Percentiles rank a stretch among this genome's conserved stretches.
Evolutionary conservation across 108 stramenopile species (phyloP).

Genomic region (Cyclotella kingstonii): DNA sequence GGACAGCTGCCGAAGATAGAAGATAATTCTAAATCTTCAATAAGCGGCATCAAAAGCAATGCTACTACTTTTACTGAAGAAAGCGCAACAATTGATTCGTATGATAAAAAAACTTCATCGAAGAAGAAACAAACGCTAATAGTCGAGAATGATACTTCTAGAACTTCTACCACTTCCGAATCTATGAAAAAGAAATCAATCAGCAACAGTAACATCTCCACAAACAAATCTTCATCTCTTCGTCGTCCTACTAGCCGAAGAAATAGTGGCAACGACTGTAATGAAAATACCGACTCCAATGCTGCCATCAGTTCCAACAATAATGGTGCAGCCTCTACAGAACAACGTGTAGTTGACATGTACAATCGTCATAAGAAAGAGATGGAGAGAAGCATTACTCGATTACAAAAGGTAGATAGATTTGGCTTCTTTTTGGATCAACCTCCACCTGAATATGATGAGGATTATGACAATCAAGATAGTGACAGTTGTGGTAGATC

Average conservation of each 20-base stretch:
- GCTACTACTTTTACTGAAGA: too few species aligned
- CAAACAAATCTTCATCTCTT: slow-evolving; percentile 8
- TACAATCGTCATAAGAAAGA: slow-evolving; percentile 67
- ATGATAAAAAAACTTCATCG: too few species aligned
- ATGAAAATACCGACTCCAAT: slow-evolving; percentile 17
- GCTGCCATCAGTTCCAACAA: not conserved
- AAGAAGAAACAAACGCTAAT: too few species aligned
- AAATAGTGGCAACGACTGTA: slow-evolving; percentile 7
- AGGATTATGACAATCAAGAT: slow-evolving; percentile 38
- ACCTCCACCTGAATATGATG: slow-evolving; percentile 63
- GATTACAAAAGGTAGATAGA: slow-evolving; percentile 73
- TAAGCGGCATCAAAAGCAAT: too few species aligned
- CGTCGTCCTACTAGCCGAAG: slow-evolving; percentile 21
- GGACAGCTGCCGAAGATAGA: too few species aligned
- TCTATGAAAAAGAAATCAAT: slow-evolving; percentile 8
- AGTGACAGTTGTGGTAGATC: slow-evolving; percentile 7
- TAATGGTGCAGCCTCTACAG: slow-evolving; percentile 3
- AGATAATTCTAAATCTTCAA: too few species aligned
- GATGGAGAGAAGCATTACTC: slow-evolving; percentile 60
- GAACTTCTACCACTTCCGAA: not conserved
- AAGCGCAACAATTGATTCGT: too few species aligned
- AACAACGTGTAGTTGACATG: slow-evolving; percentile 32
- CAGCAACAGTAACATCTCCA: not conserved
- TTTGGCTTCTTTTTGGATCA: slow-evolving; percentile 68
- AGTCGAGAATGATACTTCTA: slow-evolving; percentile 1